A percentile compares a stretch with the other conserved stretches of the same genome.
Conservation (phyloP, 495 filamentous ascomycete genomes). For the Penicillium lividum region DNA sequence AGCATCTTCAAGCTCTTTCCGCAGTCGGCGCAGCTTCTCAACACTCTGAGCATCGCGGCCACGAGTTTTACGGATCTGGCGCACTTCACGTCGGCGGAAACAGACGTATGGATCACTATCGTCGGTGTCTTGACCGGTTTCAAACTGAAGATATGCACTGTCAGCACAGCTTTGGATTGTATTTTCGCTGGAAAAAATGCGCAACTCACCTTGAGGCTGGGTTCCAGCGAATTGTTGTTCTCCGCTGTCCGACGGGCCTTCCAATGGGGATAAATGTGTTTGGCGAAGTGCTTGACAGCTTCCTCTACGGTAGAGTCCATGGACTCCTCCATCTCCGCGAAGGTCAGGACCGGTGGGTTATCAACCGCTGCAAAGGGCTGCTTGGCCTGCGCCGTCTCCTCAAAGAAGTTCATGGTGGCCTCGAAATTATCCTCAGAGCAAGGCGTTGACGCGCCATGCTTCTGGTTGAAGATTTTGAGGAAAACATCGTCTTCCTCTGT, state of each 20-base stretch:
- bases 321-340: slow-evolving; percentile 74
- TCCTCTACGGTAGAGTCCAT: slow-evolving; percentile 73
- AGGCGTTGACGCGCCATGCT: slow-evolving; percentile 59
- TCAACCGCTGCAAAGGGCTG: slow-evolving; percentile 89
- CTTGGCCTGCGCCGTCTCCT: slow-evolving; percentile 75
- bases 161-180: neutral
- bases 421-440: slow-evolving; percentile 92
- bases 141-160: slow-evolving; percentile 60
- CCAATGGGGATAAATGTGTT: slow-evolving; percentile 91
- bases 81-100: slow-evolving; percentile 93
- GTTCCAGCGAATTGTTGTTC: slow-evolving; percentile 66
- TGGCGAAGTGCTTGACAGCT: slow-evolving; percentile 69
- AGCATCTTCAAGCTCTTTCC: slow-evolving; percentile 89
- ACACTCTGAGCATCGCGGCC: slow-evolving; percentile 89
- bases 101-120: slow-evolving; percentile 97
- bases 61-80: slow-evolving; percentile 91
- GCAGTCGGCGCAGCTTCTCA: slow-evolving; percentile 88
- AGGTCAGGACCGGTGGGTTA: slow-evolving; percentile 73
- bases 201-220: slow-evolving; percentile 66
- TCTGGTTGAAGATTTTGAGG: slow-evolving; percentile 80
- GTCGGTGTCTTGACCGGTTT: slow-evolving; percentile 88
- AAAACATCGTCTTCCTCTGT: slow-evolving; percentile 83
- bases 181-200: neutral
- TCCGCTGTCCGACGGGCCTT: slow-evolving; percentile 64
- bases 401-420: slow-evolving; percentile 90